These are phyloP conservation scores for Madurella mycetomatis DNA, from an alignment of 2,329 filamentous ascomycete genomes.

Conservation along the genomic window DNA sequence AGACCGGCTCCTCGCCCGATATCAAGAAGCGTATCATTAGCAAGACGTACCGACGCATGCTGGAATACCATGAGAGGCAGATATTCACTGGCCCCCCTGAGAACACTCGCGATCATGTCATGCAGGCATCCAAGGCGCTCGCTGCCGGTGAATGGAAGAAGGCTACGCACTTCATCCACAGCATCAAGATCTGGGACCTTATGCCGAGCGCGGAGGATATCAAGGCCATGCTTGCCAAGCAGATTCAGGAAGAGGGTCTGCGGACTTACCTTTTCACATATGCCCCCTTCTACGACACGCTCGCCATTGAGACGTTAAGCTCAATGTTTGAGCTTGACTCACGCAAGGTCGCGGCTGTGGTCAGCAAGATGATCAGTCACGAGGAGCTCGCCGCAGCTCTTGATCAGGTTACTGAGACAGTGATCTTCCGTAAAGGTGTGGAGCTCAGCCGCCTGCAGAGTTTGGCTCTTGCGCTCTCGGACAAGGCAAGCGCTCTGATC, in stretches of 20 bases:
- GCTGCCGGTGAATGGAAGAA: constrained; percentile 99
- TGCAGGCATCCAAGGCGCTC: constrained; percentile 96
- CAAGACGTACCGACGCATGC: constrained; percentile 98
- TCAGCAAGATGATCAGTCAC: constrained; percentile 99
- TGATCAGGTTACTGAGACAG: constrained; percentile 93
- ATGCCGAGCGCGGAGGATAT: constrained; percentile 91
- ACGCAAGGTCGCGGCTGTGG: constrained; percentile 87
- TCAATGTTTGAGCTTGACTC: constrained; percentile 92
- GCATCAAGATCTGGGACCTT: constrained; percentile 99
- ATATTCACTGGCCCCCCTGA: constrained; percentile 98
- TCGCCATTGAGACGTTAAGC: constrained; percentile 78
- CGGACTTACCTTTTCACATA: constrained; percentile 99
- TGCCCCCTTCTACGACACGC: constrained; percentile 97
- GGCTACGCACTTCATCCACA: constrained; percentile 86
- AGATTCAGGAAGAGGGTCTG: constrained; percentile 98
- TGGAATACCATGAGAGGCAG: constrained; percentile 98
- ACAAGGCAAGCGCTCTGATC: constrained; percentile 94
- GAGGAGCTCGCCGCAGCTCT: constrained; percentile 94
- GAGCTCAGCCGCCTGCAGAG: constrained; percentile 95
- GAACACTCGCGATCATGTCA: constrained; percentile 98
- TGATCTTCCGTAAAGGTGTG: constrained; percentile 99
- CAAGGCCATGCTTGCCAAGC: constrained; percentile 93
- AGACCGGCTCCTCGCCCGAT: constrained; percentile 93
- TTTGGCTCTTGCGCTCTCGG: constrained; percentile 85
- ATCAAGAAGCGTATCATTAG: constrained; percentile 97